Base-by-base conservation (phyloP, 2,329 filamentous ascomycete genomes). In the Xylaria sp. region DNA sequence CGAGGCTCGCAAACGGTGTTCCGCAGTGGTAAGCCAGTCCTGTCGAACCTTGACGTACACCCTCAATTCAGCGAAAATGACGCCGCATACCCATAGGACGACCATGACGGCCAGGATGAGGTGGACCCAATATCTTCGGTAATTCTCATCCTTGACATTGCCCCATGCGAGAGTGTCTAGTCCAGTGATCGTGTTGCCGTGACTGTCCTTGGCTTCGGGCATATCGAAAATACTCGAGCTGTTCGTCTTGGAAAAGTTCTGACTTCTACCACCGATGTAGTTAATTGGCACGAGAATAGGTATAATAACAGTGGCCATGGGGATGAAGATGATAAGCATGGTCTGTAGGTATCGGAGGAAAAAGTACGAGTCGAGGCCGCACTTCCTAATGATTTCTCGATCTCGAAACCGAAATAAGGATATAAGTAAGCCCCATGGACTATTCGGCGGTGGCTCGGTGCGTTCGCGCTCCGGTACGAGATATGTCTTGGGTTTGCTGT, bases 361-460 rank as follows among this genome's bases (percentile, higher is more conserved):
- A 78, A 97, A 96, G 76, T 96, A 99, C 69, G 93, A 92, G 72
- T 99, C 94, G 8, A 99, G 83, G 16, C 94, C 94, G 67, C 93
- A 97, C 74, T 97, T 96, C 56, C 93, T 88, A 68, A 99, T 96
- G 66, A 99, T 85, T 67, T 96, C 91, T 10, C 90, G 81, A 63
- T 90, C 83, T 79, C 85, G 73, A 76, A 90, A 76, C 77, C 86
- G 73, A 76, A 90, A 80, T 80, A 96, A 65, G 78, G 78, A 72
- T 74, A 82, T 71, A 67, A 84, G 65, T 60, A 87, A 73, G 11
- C 76, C 77, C 72, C 81, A 78, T 44, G 80, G 76, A 52, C 74
- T 81, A 55, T 73, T 76, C 0, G 89, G 89, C 1, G 91, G 90
- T 1, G 89, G 78, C n/a, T 87, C 82, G 7, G 90, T 92, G 67